phyloP scores from a whole-genome alignment of 2,329 filamentous ascomycete genomes.

The Calonectria hawksworthii region DNA sequence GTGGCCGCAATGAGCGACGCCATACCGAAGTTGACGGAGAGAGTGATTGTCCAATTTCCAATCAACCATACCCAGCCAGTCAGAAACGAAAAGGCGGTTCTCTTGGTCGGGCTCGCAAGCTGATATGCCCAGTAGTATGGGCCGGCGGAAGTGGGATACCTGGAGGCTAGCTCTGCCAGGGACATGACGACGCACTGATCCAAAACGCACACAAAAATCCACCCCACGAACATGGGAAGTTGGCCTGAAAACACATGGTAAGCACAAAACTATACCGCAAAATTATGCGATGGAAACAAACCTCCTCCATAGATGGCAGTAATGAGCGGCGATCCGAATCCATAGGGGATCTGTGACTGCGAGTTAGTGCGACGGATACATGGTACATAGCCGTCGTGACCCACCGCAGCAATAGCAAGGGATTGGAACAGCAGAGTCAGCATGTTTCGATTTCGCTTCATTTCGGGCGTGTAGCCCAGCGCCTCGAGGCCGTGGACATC shows the following conservation, averaged over 20 bases:
- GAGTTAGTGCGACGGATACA: not conserved
- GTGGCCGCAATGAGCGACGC: conserved; percentile 77
- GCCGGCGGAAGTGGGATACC: conserved; percentile 72
- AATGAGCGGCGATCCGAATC: conserved; percentile 42
- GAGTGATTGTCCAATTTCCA: conserved; percentile 78
- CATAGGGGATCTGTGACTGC: conserved; percentile 40
- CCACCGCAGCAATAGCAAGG: conserved; percentile 45
- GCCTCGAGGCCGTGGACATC: conserved; percentile 47
- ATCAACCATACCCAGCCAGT: conserved; percentile 82
- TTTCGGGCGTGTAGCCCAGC: conserved; percentile 64
- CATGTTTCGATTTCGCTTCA: conserved; percentile 45
- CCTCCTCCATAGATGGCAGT: conserved; percentile 42
- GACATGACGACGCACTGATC: conserved; percentile 80
- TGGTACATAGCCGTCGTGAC: not conserved
- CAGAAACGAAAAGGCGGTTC: conserved; percentile 76
- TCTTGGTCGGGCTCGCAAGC: conserved; percentile 72
- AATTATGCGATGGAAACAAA: no score
- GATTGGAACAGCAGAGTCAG: conserved; percentile 47
- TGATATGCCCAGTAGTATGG: conserved; percentile 83
- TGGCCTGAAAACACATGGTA: conserved; percentile 26
- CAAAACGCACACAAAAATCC: conserved; percentile 73
- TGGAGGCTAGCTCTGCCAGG: conserved; percentile 79
- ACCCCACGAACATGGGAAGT: conserved; percentile 76
- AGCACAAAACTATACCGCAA: no score
- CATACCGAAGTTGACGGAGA: conserved; percentile 78